These are phyloP conservation scores for Ophiostoma sp. DNA, from an alignment of 2,329 filamentous ascomycete genomes.

Conservation along the genomic window DNA sequence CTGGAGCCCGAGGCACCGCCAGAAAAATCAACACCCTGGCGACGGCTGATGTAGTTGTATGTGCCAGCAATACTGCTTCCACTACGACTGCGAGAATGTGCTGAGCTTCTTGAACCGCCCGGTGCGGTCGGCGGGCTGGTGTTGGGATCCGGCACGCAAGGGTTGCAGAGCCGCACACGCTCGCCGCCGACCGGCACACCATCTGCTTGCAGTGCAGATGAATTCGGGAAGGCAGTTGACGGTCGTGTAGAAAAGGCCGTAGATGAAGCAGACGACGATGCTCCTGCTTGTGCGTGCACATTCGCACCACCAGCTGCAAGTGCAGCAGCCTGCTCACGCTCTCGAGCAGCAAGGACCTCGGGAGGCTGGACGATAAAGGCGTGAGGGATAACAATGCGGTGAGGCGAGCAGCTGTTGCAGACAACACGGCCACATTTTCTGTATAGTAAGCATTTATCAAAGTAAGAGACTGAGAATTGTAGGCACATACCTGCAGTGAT, in stretches of 20 bases:
- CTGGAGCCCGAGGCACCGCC: neutral
- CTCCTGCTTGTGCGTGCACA: neutral
- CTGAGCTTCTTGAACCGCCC: neutral
- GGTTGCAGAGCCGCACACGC: conserved; percentile 56
- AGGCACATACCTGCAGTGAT: conserved; percentile 72
- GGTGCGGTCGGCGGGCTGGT: conserved; percentile 44
- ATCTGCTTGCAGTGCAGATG: neutral
- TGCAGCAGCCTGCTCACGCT: neutral
- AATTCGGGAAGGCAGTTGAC: neutral
- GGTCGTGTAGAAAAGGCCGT: neutral
- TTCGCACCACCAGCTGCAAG: neutral
- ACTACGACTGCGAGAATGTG: conserved; percentile 17
- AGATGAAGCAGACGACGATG: neutral
- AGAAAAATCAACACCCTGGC: neutral
- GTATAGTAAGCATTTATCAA: neutral
- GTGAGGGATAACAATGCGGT: conserved; percentile 88
- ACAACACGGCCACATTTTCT: conserved; percentile 92
- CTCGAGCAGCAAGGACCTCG: conserved; percentile 29
- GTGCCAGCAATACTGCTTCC: conserved; percentile 7
- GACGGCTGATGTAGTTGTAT: conserved; percentile 32
- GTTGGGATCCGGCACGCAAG: conserved; percentile 58
- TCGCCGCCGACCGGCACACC: conserved; percentile 47
- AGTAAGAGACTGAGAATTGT: neutral
- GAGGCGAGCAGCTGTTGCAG: conserved; percentile 82
- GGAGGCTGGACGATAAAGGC: conserved; percentile 86